Evolutionary conservation across 2,329 filamentous ascomycete species (phyloP).

Genomic region (Diaporthe citriasiana): DNA sequence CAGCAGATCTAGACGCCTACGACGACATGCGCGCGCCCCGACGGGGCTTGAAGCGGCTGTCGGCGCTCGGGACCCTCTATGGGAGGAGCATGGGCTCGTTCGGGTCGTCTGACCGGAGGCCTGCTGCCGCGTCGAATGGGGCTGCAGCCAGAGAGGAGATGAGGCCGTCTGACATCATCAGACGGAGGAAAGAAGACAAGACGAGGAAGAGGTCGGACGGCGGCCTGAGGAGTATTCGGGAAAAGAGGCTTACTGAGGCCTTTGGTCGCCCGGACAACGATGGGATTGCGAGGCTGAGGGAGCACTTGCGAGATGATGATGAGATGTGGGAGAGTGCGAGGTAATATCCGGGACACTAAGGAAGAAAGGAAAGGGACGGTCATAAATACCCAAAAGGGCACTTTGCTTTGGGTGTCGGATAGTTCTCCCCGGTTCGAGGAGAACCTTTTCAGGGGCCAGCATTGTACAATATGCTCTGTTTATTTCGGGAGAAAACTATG

Average conservation of each 20-base stretch:
- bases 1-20: neutral
- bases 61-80: slow-evolving; percentile 39
- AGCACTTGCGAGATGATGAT: neutral
- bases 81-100: slow-evolving; percentile 39
- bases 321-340: neutral
- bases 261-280: slow-evolving; percentile 5
- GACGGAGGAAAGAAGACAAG: slow-evolving; percentile 52
- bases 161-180: slow-evolving; percentile 48
- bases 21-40: neutral
- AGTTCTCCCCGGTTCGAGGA: neutral
- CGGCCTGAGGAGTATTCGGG: slow-evolving; percentile 11
- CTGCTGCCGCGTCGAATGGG: neutral
- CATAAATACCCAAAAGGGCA: no score
- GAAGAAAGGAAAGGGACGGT: no score
- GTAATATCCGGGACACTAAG: neutral
- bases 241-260: slow-evolving; percentile 32
- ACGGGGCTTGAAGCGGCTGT: slow-evolving; percentile 38
- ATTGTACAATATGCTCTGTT: slow-evolving; percentile 9
- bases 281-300: neutral
- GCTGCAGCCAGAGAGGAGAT: slow-evolving; percentile 41
- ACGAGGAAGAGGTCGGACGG: slow-evolving; percentile 45
- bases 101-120: slow-evolving; percentile 31
- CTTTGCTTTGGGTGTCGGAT: neutral
- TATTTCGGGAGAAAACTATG: neutral
- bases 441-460: neutral